Evolutionary conservation across 495 filamentous ascomycete species (phyloP).

Genomic region (Aspergillus bridgeri): DNA sequence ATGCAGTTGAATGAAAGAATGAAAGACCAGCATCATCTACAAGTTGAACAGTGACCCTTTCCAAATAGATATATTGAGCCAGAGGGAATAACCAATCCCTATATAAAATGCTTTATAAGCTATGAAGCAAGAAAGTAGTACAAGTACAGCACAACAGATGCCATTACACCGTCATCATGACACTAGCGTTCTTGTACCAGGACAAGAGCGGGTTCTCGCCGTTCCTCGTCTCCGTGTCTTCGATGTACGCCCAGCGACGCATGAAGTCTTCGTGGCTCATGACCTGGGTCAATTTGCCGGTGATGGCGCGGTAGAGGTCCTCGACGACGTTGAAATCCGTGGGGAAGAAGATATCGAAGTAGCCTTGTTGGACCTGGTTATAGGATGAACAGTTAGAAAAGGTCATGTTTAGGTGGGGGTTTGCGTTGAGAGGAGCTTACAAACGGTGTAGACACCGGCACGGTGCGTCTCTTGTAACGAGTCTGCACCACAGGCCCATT

Average conservation of each 20-base stretch:
- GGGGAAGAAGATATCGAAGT: conserved; percentile 98
- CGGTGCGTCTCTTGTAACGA: conserved; percentile 75
- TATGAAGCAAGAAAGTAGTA: not conserved
- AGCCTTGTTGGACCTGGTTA: conserved; percentile 86
- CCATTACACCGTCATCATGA: conserved; percentile 74
- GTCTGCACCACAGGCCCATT: conserved; percentile 97
- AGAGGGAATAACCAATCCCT: too few relatives aligned
- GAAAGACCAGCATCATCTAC: too few relatives aligned
- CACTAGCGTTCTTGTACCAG: conserved; percentile 93
- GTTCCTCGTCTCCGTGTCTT: conserved; percentile 80
- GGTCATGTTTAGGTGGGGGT: not conserved
- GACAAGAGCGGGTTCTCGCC: conserved; percentile 90
- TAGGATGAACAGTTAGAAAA: not conserved
- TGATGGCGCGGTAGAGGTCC: conserved; percentile 85
- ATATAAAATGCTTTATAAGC: too few relatives aligned
- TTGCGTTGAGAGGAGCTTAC: conserved; percentile 47
- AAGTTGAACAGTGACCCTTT: too few relatives aligned
- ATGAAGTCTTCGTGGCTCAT: conserved; percentile 88
- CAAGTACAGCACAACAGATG: conserved; percentile 3
- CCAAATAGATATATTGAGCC: too few relatives aligned
- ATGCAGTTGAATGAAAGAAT: too few relatives aligned
- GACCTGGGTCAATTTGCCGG: conserved; percentile 82
- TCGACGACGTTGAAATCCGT: conserved; percentile 89
- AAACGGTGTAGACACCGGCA: conserved; percentile 87
- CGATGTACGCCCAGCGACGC: conserved; percentile 79